phyloP scores from a whole-genome alignment of 768 basidiomycete species.

The Gymnopilus dilepis region DNA sequence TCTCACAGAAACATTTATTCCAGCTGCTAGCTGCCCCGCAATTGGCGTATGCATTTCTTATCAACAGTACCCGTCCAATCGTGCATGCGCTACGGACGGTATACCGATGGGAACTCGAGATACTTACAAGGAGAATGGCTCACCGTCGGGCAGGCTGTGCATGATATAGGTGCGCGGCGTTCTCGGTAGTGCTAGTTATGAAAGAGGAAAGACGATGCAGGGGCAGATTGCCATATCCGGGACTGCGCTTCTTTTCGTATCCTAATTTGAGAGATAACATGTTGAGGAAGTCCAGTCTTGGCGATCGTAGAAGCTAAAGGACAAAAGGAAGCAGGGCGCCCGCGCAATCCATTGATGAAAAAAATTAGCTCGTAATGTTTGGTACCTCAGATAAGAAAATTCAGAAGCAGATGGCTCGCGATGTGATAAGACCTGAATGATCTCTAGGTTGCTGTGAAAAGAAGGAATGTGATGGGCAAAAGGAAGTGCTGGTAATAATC shows the following conservation, averaged over 20 bases:
- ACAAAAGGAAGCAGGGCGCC: neutral
- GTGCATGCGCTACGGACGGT: neutral
- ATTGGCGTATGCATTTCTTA: neutral
- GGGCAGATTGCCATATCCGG: neutral
- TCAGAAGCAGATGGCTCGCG: conserved; percentile 8
- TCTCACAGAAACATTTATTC: neutral
- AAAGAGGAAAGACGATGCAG: neutral
- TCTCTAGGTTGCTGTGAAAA: conserved; percentile 4
- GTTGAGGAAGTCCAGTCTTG: neutral
- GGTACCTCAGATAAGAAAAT: conserved; percentile 1
- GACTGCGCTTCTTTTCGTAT: neutral
- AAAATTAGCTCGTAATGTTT: conserved; percentile 1
- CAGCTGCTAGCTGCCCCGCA: neutral
- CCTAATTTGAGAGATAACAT: conserved; percentile 2
- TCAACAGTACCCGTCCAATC: conserved; percentile 2
- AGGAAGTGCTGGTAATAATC: conserved; percentile 1
- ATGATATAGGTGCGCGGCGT: neutral
- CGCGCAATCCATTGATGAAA: neutral
- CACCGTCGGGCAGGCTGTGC: neutral
- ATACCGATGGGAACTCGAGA: neutral
- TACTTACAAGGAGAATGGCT: conserved; percentile 5
- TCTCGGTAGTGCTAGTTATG: neutral
- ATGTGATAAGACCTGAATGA: conserved; percentile 9
- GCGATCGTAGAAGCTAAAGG: neutral
- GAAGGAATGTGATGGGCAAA: conserved; percentile 1